These are phyloP conservation scores for Citrus sp. DNA, from an alignment of 345 rosid species.

Conservation along the genomic window DNA sequence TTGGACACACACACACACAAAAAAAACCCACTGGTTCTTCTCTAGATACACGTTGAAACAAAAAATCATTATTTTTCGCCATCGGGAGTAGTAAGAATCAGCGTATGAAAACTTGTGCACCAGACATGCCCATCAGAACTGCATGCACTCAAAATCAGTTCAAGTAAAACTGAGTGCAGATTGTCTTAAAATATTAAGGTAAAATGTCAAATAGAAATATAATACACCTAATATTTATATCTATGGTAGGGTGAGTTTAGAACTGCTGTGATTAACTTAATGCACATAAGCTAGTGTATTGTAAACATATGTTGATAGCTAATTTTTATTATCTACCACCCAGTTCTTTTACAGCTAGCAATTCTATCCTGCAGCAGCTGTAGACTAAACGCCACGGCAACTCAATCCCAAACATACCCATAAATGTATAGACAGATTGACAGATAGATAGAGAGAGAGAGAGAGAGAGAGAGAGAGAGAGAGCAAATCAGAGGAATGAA, in stretches of 20 bases:
- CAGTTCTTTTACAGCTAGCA: neutral
- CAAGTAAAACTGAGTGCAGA: neutral
- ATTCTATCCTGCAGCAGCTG: neutral
- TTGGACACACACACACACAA: no score
- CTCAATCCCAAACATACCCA: neutral
- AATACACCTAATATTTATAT: neutral
- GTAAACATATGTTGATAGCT: neutral
- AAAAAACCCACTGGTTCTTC: no score
- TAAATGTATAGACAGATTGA: neutral
- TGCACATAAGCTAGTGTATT: neutral
- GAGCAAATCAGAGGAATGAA: neutral
- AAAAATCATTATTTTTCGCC: no score
- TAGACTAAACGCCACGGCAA: neutral
- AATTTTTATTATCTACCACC: neutral
- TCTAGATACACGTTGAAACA: neutral
- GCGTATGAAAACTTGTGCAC: neutral
- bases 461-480: neutral
- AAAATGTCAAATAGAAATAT: neutral
- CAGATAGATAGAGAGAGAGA: neutral
- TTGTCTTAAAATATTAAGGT: neutral
- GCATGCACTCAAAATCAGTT: neutral
- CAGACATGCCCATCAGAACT: neutral
- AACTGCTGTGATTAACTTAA: neutral
- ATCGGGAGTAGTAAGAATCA: neutral
- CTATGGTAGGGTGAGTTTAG: neutral